These are phyloP conservation scores for Paraleonurus japonicus DNA, from an alignment of 257 asterid species.

Conservation along the genomic window DNA sequence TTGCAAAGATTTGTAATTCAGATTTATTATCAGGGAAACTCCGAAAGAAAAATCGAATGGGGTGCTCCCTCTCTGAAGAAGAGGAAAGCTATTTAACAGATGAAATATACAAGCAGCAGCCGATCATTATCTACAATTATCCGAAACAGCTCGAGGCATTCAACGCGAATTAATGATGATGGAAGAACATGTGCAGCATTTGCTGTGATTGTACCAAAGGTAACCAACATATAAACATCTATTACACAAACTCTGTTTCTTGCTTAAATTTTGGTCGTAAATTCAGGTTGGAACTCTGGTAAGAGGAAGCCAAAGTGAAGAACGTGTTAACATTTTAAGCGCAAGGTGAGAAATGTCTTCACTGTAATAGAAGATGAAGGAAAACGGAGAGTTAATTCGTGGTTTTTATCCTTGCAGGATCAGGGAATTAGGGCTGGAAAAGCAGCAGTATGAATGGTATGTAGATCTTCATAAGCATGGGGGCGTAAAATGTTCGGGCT, in stretches of 20 bases:
- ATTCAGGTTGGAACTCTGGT: conserved; percentile 71
- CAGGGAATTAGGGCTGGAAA: conserved; percentile 52
- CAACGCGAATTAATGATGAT: conserved; percentile 62
- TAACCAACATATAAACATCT: background rate
- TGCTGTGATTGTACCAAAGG: conserved; percentile 78
- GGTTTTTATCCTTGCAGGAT: conserved; percentile 43
- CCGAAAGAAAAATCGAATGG: conserved; percentile 52
- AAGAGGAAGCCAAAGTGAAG: conserved; percentile 88
- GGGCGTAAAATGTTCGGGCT: conserved; percentile 57
- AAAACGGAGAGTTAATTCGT: background rate
- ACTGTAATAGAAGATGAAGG: background rate
- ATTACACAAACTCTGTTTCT: background rate
- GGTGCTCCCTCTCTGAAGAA: conserved; percentile 73
- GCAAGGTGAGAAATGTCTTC: conserved; percentile 47
- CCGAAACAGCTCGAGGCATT: conserved; percentile 75
- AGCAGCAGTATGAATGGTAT: conserved; percentile 76
- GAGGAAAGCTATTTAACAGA: conserved; percentile 74
- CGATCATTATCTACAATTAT: conserved; percentile 64
- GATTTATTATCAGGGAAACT: conserved; percentile 42
- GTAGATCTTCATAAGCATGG: conserved; percentile 80
- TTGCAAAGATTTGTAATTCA: background rate
- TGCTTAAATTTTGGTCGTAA: background rate
- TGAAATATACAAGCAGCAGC: conserved; percentile 58
- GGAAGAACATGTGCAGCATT: conserved; percentile 73
- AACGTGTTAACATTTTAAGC: conserved; percentile 48